Percentiles rank a stretch among this genome's conserved stretches.
Evolutionary conservation across 257 asterid genomes (phyloP).

Genomic region (Echites panduratus): DNA sequence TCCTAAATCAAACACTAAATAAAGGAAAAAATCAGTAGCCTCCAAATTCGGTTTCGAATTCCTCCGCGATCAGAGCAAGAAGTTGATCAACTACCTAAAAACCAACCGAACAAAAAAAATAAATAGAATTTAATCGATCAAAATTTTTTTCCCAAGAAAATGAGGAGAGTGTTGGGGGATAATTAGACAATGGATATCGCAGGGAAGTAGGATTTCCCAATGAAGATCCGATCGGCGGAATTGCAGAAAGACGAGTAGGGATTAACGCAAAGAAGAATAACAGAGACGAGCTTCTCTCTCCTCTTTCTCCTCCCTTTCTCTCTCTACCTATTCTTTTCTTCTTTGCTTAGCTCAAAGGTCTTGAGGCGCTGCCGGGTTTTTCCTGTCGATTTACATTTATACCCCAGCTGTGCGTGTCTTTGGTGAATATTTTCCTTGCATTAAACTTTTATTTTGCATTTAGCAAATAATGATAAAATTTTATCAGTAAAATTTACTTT

Average conservation of each 20-base stretch:
- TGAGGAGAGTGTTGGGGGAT: neutral
- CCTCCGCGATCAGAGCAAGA: neutral
- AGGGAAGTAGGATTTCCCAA: constrained; percentile 3
- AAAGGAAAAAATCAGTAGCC: neutral
- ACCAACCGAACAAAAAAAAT: neutral
- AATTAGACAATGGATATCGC: constrained; percentile 2
- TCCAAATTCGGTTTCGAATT: neutral
- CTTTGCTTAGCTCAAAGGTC: neutral
- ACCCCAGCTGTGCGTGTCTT: neutral
- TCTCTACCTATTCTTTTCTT: neutral
- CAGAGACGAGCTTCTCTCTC: constrained; percentile 15
- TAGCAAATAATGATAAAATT: neutral
- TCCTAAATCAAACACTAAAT: neutral
- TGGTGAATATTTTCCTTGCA: neutral
- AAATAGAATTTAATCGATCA: constrained; percentile 10
- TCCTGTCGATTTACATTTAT: constrained; percentile 6
- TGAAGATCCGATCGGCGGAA: constrained; percentile 15
- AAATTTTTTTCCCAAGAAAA: constrained; percentile 3
- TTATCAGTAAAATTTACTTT: no score
- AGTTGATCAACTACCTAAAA: constrained; percentile 6
- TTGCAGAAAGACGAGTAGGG: neutral
- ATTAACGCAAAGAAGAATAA: neutral
- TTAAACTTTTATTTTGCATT: no score
- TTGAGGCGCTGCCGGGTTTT: constrained; percentile 2
- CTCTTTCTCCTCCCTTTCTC: constrained; percentile 13